Evolutionary conservation across 495 filamentous ascomycete genomes (phyloP).

Genomic region (Penicillium ucsense): DNA sequence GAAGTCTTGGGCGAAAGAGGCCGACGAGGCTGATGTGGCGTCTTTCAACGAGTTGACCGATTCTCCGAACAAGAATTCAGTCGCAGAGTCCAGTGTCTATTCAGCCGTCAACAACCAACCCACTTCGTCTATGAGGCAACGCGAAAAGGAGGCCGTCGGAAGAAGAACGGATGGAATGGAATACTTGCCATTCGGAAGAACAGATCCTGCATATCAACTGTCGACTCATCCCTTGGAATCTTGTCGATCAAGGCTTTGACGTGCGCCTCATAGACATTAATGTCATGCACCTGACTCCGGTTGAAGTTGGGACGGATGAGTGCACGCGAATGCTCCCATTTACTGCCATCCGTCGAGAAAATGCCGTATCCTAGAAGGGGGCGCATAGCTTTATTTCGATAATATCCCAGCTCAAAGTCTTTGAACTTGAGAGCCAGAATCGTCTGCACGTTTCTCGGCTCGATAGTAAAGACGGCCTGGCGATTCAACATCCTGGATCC

Average conservation of each 20-base stretch:
- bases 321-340: slow-evolving; percentile 56
- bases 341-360: slow-evolving; percentile 56
- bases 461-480: slow-evolving; percentile 31
- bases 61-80: slow-evolving; percentile 65
- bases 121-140: too few species aligned
- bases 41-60: slow-evolving; percentile 30
- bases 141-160: slow-evolving; percentile 1
- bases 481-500: slow-evolving; percentile 8
- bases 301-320: slow-evolving; percentile 57
- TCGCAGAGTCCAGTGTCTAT: slow-evolving; percentile 58
- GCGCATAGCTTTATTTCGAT: slow-evolving; percentile 35
- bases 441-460: slow-evolving; percentile 54
- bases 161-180: background rate
- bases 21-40: background rate
- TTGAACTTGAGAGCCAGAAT: slow-evolving; percentile 50
- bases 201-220: slow-evolving; percentile 53
- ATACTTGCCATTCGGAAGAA: slow-evolving; percentile 38
- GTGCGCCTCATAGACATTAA: slow-evolving; percentile 51
- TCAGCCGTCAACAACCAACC: too few species aligned
- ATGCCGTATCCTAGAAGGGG: slow-evolving; percentile 60
- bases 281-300: slow-evolving; percentile 48
- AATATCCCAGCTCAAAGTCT: slow-evolving; percentile 48
- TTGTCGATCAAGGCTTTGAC: slow-evolving; percentile 38
- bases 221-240: slow-evolving; percentile 39
- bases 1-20: slow-evolving; percentile 4